Evolutionary conservation across 2,329 filamentous ascomycete genomes (phyloP), one percentile per base, ranked within the genome.

Genomic region (Meredithiella fracta): DNA sequence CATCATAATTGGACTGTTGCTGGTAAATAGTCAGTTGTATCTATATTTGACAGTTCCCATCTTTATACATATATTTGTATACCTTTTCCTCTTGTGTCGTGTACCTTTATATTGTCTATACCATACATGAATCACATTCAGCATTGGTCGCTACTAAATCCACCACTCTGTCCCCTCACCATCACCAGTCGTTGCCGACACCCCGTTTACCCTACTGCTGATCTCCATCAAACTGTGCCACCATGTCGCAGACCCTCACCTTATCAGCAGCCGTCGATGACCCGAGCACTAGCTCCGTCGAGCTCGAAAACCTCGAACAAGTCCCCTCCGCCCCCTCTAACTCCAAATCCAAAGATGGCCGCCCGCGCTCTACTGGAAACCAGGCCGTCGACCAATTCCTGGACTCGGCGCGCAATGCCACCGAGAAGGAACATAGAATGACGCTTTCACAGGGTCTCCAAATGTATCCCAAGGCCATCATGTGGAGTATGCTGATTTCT

Each of bases 381-480:
- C 55, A 56, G 11, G 53, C 53, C 29, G 17, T 59, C 3, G 57
- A 53, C 22, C 57, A 59, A 26, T 58, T 69, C 59, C 65, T 69
- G 57, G 64, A 68, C 23, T 62, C 66, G 58, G 68, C 68, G 20
- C 65, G 65, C 50, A 59, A 65, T 29, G 79, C 79, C 15, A 72
- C 77, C 26, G 73, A 79, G 58, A 80, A 79, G 66, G 79, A 83
- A 67, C 82, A 80, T 62, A 74, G 71, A 14, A 87, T 88, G 83
- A 84, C 76, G 50, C 71, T 94, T 58, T 65, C 77, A 66, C 80
- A 94, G 70, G 88, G 86, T 17, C 75, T 94, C 67, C 80, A 74
- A 64, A 74, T 92, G 25, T 95, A 95, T 65, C 88, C 87, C 58
- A 91, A 94, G 71, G 89, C 89, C 22, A 82, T 94, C 57, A 76